Evolutionary conservation across 495 filamentous ascomycete genomes (phyloP), one percentile per base, ranked within the genome.

Genomic region (Sphaerosporella brunnea): DNA sequence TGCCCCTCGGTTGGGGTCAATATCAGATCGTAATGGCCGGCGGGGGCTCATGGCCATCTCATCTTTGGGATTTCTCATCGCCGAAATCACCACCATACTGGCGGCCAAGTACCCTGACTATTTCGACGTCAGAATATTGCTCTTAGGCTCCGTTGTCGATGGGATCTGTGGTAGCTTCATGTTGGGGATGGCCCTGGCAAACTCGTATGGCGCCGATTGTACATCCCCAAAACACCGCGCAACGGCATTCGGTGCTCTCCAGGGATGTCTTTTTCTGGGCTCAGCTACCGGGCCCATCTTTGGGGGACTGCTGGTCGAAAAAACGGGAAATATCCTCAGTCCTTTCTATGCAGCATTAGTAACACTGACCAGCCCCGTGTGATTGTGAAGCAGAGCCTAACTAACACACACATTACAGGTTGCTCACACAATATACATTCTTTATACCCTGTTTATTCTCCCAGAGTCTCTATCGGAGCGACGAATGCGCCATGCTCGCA

Each of bases 11-110:
- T 62, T 97, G 3, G 90, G 90, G 2, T 71, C 78, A 0, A 64
- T 94, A 18, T 95, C 88, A 1, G 90, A 97, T 66, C 77, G 83
- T 4, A 82, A 86, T 64, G 90, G 90, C 1, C 73, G 90, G 38
- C 82, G 77, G 36, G 67, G 58, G 15, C 58, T 93, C 30, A 73
- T 96, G 45, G 69, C 77, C 11, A 53, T 83, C 25, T 71, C 74
- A 19, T 77, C 78, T 10, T 59, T 73, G 1, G 85, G 84, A 7
- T 72, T 75, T 34, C 67, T 93, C 0, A 39, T 74, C 0, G 70
- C 65, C 36, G 90, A 95, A 61, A 57, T 77, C 32, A 73, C 90
- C 43, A 83, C 80, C 23, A 79, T 90, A 26, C 52, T 85, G 4
- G 75, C 85, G 11, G 83, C 74, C 32, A 80, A 69, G 51, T 82